Conservation (phyloP, 129 eudicot genomes). For the Daucus carota region DH1_v3.0 NC_030382.2:33818001-33818500, state of each 20-base stretch:
- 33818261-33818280: neutral
- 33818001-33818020: too few species aligned
- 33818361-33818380: neutral
- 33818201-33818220: neutral
- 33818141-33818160: too few species aligned
- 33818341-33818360: neutral
- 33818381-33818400: neutral
- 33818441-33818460: neutral
- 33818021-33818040: too few species aligned
- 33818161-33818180: too few species aligned
- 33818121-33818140: too few species aligned
- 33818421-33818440: too few species aligned
- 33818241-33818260: neutral
- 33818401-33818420: neutral
- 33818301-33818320: neutral
- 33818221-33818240: conserved; percentile 2
- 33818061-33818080: too few species aligned
- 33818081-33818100: too few species aligned
- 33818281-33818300: neutral
- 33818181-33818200: too few species aligned
- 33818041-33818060: too few species aligned
- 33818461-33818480: neutral
- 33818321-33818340: neutral
- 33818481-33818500: neutral
- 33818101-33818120: too few species aligned